These are phyloP conservation scores for Chlamydomonas sphaeroides DNA, from an alignment of 139 green algal species.

Conservation along the genomic window DNA sequence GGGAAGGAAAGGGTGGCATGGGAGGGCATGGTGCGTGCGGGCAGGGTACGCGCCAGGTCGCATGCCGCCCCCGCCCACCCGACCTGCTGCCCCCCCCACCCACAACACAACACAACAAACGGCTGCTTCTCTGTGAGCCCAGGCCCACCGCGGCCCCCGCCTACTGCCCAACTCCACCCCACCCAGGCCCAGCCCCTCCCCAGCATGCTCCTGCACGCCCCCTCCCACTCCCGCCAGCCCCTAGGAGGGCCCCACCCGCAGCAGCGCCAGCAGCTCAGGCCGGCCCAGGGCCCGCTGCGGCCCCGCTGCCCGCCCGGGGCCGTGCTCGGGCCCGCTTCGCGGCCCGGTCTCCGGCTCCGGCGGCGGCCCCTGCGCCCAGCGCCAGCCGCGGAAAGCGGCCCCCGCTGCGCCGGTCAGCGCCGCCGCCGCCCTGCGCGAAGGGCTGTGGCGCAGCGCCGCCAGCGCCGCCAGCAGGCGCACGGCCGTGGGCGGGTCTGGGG, in stretches of 20 bases:
- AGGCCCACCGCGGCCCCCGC: too few relatives aligned
- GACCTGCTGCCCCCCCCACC: too few relatives aligned
- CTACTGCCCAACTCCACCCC: not conserved
- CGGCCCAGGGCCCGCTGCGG: too few relatives aligned
- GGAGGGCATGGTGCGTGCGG: too few relatives aligned
- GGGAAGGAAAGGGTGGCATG: not conserved
- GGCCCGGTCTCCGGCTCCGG: too few relatives aligned
- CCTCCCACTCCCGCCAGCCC: not conserved
- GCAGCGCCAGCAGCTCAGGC: not conserved
- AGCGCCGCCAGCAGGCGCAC: not conserved
- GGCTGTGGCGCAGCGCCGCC: not conserved
- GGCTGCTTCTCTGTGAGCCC: too few relatives aligned
- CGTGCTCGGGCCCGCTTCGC: too few relatives aligned
- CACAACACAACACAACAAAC: too few relatives aligned
- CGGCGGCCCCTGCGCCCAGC: not conserved
- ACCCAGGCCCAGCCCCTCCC: not conserved
- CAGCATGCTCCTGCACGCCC: too few relatives aligned
- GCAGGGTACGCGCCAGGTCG: too few relatives aligned
- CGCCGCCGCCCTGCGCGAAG: not conserved
- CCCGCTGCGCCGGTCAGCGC: slow-evolving; percentile 4
- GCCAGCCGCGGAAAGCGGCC: slow-evolving; percentile 8
- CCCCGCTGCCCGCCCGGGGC: too few relatives aligned
- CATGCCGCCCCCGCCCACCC: too few relatives aligned
- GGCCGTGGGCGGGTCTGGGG: not conserved
- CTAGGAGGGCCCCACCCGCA: not conserved